Conservation (phyloP, 177 flowering plant genomes). For the Vitis hybrid region DNA sequence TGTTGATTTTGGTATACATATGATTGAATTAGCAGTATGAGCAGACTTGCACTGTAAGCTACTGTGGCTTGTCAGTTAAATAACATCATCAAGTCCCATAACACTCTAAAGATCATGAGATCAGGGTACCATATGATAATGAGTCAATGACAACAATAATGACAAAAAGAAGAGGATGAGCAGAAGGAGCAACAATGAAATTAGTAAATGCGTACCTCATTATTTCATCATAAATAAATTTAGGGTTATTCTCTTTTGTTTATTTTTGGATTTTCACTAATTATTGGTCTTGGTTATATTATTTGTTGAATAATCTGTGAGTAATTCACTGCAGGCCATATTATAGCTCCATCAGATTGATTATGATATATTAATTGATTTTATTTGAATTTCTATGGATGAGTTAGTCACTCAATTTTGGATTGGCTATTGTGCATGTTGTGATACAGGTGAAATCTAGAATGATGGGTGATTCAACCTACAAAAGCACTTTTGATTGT, state of each 20-base stretch:
- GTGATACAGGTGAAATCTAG: constrained; percentile 81
- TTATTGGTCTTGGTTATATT: background rate
- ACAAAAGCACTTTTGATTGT: constrained; percentile 84
- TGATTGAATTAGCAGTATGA: background rate
- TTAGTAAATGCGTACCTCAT: no score
- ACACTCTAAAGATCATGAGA: background rate
- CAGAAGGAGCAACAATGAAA: no score
- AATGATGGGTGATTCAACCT: constrained; percentile 92
- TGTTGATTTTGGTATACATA: background rate
- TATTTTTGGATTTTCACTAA: background rate
- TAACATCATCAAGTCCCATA: background rate
- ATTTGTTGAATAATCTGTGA: constrained; percentile 1
- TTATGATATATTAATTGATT: background rate
- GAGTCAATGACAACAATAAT: no score
- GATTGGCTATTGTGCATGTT: constrained; percentile 8
- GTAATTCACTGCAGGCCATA: background rate
- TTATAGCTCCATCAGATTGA: background rate
- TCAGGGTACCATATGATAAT: no score
- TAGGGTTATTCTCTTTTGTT: background rate
- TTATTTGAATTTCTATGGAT: background rate
- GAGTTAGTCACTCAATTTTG: constrained; percentile 4
- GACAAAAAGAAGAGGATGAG: no score
- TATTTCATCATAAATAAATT: background rate
- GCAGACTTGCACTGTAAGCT: background rate
- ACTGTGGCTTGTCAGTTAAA: no score